phyloP scores from a whole-genome alignment of 2,329 filamentous ascomycete genomes.

The Teratosphaeria destructans region DNA sequence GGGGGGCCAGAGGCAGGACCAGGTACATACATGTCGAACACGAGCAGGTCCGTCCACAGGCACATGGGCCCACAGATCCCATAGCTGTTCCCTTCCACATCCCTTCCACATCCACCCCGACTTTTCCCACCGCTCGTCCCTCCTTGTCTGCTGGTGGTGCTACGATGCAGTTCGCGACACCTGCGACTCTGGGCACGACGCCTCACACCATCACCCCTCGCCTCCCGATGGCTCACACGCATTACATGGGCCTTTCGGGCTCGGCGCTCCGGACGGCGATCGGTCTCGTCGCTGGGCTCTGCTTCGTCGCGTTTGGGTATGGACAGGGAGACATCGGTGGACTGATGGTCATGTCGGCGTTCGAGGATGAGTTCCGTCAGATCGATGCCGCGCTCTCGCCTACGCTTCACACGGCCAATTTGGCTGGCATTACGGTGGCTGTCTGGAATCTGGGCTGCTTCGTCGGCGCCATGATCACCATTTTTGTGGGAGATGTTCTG shows the following conservation, averaged over 20 bases:
- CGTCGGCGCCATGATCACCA: constrained; percentile 31
- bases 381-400: constrained; percentile 31
- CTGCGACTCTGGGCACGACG: background rate
- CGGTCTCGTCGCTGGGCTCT: constrained; percentile 11
- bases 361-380: constrained; percentile 37
- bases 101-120: background rate
- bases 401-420: constrained; percentile 24
- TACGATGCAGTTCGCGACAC: background rate
- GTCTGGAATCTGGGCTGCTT: constrained; percentile 35
- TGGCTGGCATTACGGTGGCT: constrained; percentile 32
- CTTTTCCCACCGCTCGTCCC: background rate
- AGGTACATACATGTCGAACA: no score
- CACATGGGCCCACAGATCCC: background rate
- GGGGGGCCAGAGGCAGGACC: no score
- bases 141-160: background rate
- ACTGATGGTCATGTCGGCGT: constrained; percentile 58
- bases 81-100: background rate
- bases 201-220: background rate
- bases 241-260: constrained; percentile 13
- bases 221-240: constrained; percentile 4
- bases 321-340: constrained; percentile 20
- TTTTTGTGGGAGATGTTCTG: constrained; percentile 46
- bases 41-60: no score
- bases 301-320: constrained; percentile 11
- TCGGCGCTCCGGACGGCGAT: constrained; percentile 10